Evolutionary conservation across 257 asterid species (phyloP).

Genomic region (Rehmannia glutinosa): DNA sequence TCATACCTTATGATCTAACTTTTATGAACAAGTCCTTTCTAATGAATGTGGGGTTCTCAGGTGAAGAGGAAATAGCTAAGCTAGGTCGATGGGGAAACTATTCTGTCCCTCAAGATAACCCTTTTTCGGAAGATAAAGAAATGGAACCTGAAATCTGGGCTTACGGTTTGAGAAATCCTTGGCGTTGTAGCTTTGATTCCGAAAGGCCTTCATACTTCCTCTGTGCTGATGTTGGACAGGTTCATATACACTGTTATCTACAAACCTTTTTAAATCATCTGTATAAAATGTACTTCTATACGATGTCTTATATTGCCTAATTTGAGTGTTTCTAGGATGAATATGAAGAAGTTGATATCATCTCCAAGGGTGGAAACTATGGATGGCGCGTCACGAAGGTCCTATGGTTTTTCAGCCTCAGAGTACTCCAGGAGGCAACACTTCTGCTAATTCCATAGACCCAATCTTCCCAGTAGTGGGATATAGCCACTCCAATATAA

Average conservation of each 20-base stretch:
- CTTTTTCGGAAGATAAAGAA: conserved; percentile 51
- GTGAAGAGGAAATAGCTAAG: conserved; percentile 46
- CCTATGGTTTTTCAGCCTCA: conserved; percentile 47
- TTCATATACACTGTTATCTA: conserved; percentile 10
- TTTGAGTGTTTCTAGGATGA: conserved; percentile 42
- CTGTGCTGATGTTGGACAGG: conserved; percentile 88
- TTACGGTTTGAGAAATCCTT: conserved; percentile 73
- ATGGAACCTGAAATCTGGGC: conserved; percentile 83
- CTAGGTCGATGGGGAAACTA: conserved; percentile 83
- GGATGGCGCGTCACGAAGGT: conserved; percentile 95
- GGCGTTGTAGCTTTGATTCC: conserved; percentile 97
- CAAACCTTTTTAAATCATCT: neutral
- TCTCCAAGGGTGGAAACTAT: conserved; percentile 86
- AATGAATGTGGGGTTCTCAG: conserved; percentile 28
- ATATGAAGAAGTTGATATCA: conserved; percentile 84
- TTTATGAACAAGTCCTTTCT: neutral
- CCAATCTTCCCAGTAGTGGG: conserved; percentile 78
- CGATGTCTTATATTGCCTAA: neutral
- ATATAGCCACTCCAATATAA: conserved; percentile 61
- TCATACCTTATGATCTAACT: neutral
- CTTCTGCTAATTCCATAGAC: conserved; percentile 46
- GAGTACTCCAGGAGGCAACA: conserved; percentile 54
- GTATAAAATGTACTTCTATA: neutral
- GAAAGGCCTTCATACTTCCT: conserved; percentile 79
- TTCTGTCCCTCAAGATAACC: conserved; percentile 72